Evolutionary conservation across 805 yeast genomes (phyloP).

Genomic region (Ogataea minuta): DNA sequence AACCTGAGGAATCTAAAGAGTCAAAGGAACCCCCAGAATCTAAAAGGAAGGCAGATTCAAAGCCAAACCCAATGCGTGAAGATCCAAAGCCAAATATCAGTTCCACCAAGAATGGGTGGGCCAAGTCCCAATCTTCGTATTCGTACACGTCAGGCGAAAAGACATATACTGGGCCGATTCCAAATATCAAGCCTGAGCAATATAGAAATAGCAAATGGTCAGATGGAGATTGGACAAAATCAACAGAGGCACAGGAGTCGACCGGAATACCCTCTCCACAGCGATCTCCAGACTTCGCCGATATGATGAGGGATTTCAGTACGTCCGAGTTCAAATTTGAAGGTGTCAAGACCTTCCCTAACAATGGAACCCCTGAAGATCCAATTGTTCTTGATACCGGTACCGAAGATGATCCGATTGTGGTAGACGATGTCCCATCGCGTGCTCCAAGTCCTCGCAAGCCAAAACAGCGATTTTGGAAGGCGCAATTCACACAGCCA

Average conservation of each 20-base stretch:
- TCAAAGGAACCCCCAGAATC: neutral
- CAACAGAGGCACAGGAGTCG: neutral
- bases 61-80: conserved; percentile 5
- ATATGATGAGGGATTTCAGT: neutral
- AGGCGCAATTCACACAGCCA: neutral
- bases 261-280: neutral
- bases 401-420: conserved; percentile 32
- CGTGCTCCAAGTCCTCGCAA: conserved; percentile 5
- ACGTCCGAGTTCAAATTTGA: conserved; percentile 1
- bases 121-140: conserved; percentile 27
- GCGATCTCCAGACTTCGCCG: neutral
- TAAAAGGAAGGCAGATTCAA: neutral
- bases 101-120: conserved; percentile 30
- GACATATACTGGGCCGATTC: conserved; percentile 28
- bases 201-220: conserved; percentile 2
- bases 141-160: conserved; percentile 28
- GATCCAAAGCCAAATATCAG: conserved; percentile 21
- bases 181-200: conserved; percentile 13
- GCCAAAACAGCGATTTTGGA: conserved; percentile 11
- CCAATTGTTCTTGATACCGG: conserved; percentile 30
- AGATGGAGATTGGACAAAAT: neutral
- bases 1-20: neutral
- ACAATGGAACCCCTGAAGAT: conserved; percentile 22
- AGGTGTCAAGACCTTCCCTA: conserved; percentile 2
- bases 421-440: conserved; percentile 23